These are phyloP conservation scores for Graphiopsis chlorocephala DNA, from an alignment of 2,329 filamentous ascomycete species.

Conservation along the genomic window DNA sequence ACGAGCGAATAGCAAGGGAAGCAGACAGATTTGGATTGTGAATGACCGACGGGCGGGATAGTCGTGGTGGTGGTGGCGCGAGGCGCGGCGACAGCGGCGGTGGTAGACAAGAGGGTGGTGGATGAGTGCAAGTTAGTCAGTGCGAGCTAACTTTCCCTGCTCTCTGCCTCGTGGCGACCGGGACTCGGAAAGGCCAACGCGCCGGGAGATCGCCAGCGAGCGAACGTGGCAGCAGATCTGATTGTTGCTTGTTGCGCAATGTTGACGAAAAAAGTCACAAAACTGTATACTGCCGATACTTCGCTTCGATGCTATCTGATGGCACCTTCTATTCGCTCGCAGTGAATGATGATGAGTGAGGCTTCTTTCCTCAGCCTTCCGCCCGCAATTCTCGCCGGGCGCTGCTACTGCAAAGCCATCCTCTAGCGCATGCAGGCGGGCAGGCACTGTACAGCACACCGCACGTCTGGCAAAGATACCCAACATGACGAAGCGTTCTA, in stretches of 20 bases:
- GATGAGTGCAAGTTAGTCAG: not conserved
- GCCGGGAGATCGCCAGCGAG: constrained; percentile 8
- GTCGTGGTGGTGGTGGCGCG: not conserved
- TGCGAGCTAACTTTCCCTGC: constrained; percentile 7
- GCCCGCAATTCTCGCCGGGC: not conserved
- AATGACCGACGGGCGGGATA: not conserved
- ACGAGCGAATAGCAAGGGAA: not conserved
- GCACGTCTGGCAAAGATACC: constrained; percentile 3
- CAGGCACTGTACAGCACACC: constrained; percentile 17
- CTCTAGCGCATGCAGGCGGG: constrained; percentile 17
- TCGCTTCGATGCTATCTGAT: not conserved
- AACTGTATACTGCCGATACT: not conserved
- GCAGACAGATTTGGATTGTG: not conserved
- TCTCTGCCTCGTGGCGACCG: not conserved
- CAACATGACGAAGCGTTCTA: constrained; percentile 61
- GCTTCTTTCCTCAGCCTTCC: not conserved
- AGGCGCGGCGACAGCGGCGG: not conserved
- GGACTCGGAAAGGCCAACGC: not conserved
- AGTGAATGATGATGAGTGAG: not conserved
- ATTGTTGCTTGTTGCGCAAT: not conserved
- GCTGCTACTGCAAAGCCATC: constrained; percentile 11
- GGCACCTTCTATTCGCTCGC: not conserved
- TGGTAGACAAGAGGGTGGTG: not conserved
- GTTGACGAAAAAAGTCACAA: not conserved
- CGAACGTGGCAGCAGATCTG: not conserved